Evolutionary conservation across 2,329 filamentous ascomycete genomes (phyloP), one percentile per base, ranked within the genome.

Genomic region (Pseudopithomyces maydicus): DNA sequence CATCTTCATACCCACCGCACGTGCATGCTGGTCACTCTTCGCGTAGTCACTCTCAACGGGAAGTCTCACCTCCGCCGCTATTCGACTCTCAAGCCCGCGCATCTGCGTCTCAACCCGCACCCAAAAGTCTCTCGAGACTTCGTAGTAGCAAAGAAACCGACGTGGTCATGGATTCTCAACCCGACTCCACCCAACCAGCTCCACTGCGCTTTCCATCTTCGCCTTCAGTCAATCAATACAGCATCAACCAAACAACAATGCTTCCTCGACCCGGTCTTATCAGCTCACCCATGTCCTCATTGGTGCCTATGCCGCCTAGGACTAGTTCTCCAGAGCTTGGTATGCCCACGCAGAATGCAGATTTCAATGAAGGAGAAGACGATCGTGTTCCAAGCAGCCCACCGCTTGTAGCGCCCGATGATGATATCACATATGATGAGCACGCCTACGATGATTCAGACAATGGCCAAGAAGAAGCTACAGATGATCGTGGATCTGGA

Each of bases 101-200:
- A 29, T 52, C 57, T 2, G 57, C 56, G 12, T 68, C 67, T 3
- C 69, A 69, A 10, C 57, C 57, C 33, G 44, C 59, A 32, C 52
- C 59, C 39, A 59, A 52, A 51, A 55, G 43, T 33, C 39, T 57
- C 10, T 54, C 62, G 15, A 64, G 49, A 46, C 62, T 64, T 4
- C 62, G 63, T 26, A 67, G 68, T 45, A 72, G 66, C 52, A 75
- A 70, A 44, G 76, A 77, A 45, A 70, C 65, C 11, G 72, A 77
- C 20, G 76, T 79, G 8, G 70, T 82, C 17, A 78, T 78, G 55
- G 76, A 82, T 55, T 82, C 80, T 15, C 80, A 81, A 52, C 77
- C 78, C 11, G 69, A 74, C 10, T 60, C 68, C 38, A 64, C 59
- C 6, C 67, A 57, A 20, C 73, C 71, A n/a, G 70, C 67, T 36